Conservation (phyloP, 2,329 filamentous ascomycete species). For the Fusarium albosuccineum region DNA sequence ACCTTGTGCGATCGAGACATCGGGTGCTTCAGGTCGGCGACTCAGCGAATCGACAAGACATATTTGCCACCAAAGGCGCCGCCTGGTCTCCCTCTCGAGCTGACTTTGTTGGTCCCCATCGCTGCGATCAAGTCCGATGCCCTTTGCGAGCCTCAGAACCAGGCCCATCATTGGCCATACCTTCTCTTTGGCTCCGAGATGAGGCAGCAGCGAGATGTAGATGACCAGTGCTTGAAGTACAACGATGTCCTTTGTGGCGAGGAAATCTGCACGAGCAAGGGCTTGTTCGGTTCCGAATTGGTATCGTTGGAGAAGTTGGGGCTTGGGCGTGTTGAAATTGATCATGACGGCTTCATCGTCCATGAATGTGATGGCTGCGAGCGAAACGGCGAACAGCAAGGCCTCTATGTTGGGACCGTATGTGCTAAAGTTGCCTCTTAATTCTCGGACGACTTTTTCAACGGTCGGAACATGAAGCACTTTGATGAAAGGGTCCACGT, state of each 20-base stretch:
- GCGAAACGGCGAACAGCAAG: slow-evolving; percentile 45
- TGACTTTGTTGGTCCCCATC: not conserved
- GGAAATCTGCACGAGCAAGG: slow-evolving; percentile 41
- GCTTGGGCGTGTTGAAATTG: slow-evolving; percentile 35
- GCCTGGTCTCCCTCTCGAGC: slow-evolving; percentile 37
- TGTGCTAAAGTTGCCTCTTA: slow-evolving; percentile 40
- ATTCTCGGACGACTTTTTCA: slow-evolving; percentile 28
- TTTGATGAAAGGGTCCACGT: slow-evolving; percentile 51
- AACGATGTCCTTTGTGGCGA: slow-evolving; percentile 37
- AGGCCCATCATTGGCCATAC: slow-evolving; percentile 44
- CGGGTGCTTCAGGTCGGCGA: slow-evolving; percentile 22
- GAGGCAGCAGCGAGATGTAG: slow-evolving; percentile 41
- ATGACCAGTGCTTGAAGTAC: slow-evolving; percentile 47
- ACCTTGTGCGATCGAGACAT: slow-evolving; percentile 34
- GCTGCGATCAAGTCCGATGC: slow-evolving; percentile 33
- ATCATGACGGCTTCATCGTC: slow-evolving; percentile 34
- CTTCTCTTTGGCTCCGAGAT: slow-evolving; percentile 37
- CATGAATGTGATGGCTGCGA: slow-evolving; percentile 46
- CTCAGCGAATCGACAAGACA: slow-evolving; percentile 46
- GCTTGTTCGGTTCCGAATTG: slow-evolving; percentile 43
- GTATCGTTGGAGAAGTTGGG: slow-evolving; percentile 34
- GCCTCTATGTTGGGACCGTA: slow-evolving; percentile 35
- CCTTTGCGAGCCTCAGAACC: slow-evolving; percentile 43
- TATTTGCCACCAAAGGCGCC: slow-evolving; percentile 48
- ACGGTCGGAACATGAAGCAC: slow-evolving; percentile 43